Base-by-base conservation (phyloP, 2,329 filamentous ascomycete species). In the Neophaeococcomyces mojaviensis region DNA sequence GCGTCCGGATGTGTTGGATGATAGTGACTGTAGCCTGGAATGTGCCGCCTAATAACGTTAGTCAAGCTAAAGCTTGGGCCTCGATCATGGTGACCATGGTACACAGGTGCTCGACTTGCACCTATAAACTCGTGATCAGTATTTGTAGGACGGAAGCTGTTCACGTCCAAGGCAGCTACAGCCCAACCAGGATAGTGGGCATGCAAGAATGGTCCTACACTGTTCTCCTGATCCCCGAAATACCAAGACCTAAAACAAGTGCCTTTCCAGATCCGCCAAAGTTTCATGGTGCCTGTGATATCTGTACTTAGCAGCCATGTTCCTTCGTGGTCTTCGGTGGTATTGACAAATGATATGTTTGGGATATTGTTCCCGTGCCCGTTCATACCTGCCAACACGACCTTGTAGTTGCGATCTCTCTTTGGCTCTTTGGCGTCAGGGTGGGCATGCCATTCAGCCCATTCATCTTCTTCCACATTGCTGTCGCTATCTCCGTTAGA, bases 301-400 rank as follows among this genome's bases (percentile, higher is more conserved):
- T 77, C 74, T 9, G 72, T 76, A 44, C 74, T 77, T 22, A 77
- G 59, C 43, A 82, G 69, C 73, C 74, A 81, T 43, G 66, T 64
- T 4, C 74, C 78, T 20, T 70, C 64, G 0, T 70, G 67, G 53
- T 81, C 78, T 33, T 75, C 64, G 13, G 71, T 70, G 31, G 68
- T 77, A 50, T 81, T 81, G 49, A 77, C 69, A 57, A 82, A 82
- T 0, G 70, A 67, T 16, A 82, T 67, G 37, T 67, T 68, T 1
- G 79, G 79, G 15, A 82, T 77, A 53, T 82, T 82, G 7, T 62
- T 56, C 18, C 55, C 57, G 55, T 72, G 70, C 7, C 53, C 55
- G 9, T 55, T 48, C 16, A 49, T 18, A 3, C 67, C 68, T 8
- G 49, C 57, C 32, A 71, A 66, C 12, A 59, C 65, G 33, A 71